These are phyloP conservation scores for Russula abietina DNA, from an alignment of 768 basidiomycete species.

Conservation along the genomic window DNA sequence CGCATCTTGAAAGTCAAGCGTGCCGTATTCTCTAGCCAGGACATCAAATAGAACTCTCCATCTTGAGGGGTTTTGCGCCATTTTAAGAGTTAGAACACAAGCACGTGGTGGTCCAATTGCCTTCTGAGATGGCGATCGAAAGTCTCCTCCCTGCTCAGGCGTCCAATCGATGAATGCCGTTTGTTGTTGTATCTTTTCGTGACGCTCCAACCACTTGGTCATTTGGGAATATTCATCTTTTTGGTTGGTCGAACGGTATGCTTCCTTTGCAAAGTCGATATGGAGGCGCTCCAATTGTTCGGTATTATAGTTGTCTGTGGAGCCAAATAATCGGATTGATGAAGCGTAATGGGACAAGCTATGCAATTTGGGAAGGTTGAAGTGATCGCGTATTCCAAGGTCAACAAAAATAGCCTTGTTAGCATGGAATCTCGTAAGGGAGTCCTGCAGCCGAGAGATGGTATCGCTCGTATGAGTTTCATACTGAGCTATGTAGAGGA, in stretches of 20 bases:
- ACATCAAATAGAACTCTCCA: background rate
- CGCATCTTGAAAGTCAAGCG: background rate
- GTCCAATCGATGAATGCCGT: background rate
- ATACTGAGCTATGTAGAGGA: conserved; percentile 1
- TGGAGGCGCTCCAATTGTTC: background rate
- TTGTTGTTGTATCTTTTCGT: background rate
- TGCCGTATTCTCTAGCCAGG: background rate
- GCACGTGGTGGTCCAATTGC: background rate
- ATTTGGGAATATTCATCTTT: background rate
- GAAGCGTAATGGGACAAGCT: conserved; percentile 23
- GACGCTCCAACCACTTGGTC: background rate
- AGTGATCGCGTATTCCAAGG: conserved; percentile 24
- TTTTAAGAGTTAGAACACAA: background rate
- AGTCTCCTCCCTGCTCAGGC: too few relatives aligned
- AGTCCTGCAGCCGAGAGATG: conserved; percentile 17
- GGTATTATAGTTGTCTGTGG: background rate
- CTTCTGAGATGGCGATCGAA: background rate
- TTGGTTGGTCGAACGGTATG: conserved; percentile 28
- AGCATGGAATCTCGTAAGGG: conserved; percentile 24
- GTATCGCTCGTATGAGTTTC: conserved; percentile 22
- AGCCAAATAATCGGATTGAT: conserved; percentile 55
- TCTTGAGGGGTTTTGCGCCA: background rate
- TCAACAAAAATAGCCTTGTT: conserved; percentile 28
- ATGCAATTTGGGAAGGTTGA: conserved; percentile 28
- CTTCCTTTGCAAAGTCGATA: background rate